Conservation (phyloP, 208 protist species). For the Trypanosoma avium region DNA sequence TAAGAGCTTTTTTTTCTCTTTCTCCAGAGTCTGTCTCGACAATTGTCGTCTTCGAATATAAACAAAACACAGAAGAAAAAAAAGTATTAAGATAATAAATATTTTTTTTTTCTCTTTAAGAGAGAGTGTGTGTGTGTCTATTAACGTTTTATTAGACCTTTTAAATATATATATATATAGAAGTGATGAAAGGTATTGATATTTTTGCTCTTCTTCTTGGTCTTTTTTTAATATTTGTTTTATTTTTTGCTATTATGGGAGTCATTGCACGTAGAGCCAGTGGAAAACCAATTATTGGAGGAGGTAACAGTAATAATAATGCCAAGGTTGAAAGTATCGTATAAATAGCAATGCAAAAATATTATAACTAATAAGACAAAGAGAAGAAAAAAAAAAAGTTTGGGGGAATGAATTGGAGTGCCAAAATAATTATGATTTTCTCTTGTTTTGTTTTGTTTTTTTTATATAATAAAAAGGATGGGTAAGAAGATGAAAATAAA, state of each 20-base stretch:
- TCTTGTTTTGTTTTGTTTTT: no score
- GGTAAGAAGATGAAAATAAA: no score
- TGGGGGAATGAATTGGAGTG: no score
- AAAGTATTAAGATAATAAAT: background rate
- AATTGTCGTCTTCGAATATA: no score
- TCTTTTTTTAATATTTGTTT: slow-evolving; percentile 19
- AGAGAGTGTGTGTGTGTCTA: background rate
- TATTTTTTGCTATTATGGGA: slow-evolving; percentile 25
- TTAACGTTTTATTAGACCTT: background rate
- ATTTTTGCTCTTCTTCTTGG: slow-evolving; percentile 26
- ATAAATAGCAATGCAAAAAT: background rate
- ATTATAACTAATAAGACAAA: background rate
- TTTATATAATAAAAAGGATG: no score
- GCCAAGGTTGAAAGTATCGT: background rate
- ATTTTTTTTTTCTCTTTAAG: background rate
- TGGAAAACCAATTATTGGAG: background rate
- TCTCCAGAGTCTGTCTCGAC: no score
- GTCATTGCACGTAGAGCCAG: background rate
- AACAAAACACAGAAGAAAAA: background rate
- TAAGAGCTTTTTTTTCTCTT: no score
- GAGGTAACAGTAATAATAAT: background rate
- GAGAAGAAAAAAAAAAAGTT: background rate
- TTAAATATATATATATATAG: background rate
- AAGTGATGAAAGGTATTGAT: slow-evolving; percentile 19
- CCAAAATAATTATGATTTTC: no score